Base-by-base conservation (phyloP, 2,329 filamentous ascomycete species). In the Metarhizium rileyi region DNA sequence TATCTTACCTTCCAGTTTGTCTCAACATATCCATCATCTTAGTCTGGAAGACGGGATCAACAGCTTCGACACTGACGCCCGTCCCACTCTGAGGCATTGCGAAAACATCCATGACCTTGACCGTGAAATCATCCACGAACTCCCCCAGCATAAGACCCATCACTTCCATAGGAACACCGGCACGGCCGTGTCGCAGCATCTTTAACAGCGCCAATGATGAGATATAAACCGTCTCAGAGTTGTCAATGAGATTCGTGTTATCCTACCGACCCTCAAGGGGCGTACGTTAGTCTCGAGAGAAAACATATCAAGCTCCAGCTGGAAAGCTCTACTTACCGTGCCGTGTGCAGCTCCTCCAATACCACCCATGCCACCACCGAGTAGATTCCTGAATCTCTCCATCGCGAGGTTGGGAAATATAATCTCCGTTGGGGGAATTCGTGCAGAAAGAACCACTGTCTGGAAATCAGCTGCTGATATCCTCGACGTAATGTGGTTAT, bases 21-120 rank as follows among this genome's bases (percentile, higher is more conserved):
- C 87, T 80, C 66, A 98, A 76, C 93, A 98, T 97, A 67, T 98
- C 93, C 93, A 98, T 98, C 93, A 98, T 98, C 78, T 96, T 98
- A 63, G 90, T 96, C 74, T 98, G 93, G 70, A 98, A 98, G 30
- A 98, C 93, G 9, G 90, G 90, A 66, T 98, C 93, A 55, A 98
- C 93, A 47, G 93, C 94, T 71, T 98, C 93, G 62, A 98, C 93
- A 70, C 89, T 95, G 59, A 98, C 93, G 59, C 93, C 93, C 1
- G 93, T 98, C 71, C 93, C 93, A 60, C 90, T 96, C 68, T 98
- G 93, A 20, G 93, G 93, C 93, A 98, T 98, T 53, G 93, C 93
- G 70, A 98, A 98, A 26, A 98, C 93, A 70, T 98, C 93, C 58
- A 97, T 91, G 14, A 98, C 93, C 58, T 91, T 86, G 55, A 98